These are phyloP conservation scores for Clohesyomyces aquaticus DNA, from an alignment of 495 filamentous ascomycete species.

Conservation along the genomic window DNA sequence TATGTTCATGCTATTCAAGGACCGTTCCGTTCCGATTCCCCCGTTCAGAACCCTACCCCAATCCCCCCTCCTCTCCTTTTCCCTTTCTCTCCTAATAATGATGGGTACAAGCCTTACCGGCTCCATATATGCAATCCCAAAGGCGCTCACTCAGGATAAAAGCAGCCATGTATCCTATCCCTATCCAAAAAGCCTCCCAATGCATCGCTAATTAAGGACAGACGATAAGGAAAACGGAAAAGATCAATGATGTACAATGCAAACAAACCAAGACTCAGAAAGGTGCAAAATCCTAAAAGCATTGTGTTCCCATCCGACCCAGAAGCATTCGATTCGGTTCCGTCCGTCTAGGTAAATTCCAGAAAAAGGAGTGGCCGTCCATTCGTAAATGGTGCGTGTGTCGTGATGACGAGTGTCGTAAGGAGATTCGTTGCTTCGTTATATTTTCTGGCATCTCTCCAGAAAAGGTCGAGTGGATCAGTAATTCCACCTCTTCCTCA, in stretches of 20 bases:
- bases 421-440: neutral
- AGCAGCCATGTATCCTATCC: too few species aligned
- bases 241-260: neutral
- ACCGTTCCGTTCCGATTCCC: slow-evolving; percentile 3
- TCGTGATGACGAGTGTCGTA: neutral
- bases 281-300: too few species aligned
- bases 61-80: too few species aligned
- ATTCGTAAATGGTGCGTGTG: neutral
- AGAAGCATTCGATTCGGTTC: too few species aligned
- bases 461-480: too few species aligned
- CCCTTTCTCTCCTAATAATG: slow-evolving; percentile 11
- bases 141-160: too few species aligned
- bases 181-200: too few species aligned
- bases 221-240: neutral
- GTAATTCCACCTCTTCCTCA: too few species aligned
- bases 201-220: too few species aligned
- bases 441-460: too few species aligned
- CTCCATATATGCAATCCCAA: slow-evolving; percentile 23
- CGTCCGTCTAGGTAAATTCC: too few species aligned
- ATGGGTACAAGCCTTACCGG: slow-evolving; percentile 14
- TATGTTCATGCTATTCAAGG: neutral
- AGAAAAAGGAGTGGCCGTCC: slow-evolving; percentile 3
- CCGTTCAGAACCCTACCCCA: neutral
- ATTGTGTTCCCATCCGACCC: too few species aligned
- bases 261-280: neutral